Evolutionary conservation across 768 basidiomycete species (phyloP).

Genomic region (Trametes punicea): DNA sequence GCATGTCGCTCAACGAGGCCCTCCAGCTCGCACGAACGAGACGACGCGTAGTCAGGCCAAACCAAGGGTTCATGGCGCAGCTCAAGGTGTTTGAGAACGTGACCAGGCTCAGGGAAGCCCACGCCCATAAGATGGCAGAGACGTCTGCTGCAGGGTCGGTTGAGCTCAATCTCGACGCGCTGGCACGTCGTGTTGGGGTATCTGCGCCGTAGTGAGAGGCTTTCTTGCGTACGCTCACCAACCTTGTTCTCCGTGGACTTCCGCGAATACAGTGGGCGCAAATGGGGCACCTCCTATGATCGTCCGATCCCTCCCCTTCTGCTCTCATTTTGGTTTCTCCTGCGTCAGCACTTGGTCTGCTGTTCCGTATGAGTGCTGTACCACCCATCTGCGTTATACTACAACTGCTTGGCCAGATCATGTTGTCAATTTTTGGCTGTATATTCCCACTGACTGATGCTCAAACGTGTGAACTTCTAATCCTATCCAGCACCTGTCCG

Average conservation of each 20-base stretch:
- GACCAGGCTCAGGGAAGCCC: conserved; percentile 7
- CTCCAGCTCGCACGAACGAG: conserved; percentile 22
- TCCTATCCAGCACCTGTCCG: too few relatives aligned
- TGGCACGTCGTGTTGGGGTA: conserved; percentile 5
- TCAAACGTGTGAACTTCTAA: too few relatives aligned
- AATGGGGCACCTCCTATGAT: neutral
- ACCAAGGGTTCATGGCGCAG: conserved; percentile 33
- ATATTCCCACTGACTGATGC: too few relatives aligned
- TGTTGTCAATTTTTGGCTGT: too few relatives aligned
- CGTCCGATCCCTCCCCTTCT: too few relatives aligned
- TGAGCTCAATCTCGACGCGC: conserved; percentile 3
- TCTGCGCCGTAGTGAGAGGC: neutral
- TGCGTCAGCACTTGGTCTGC: too few relatives aligned
- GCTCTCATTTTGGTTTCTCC: too few relatives aligned
- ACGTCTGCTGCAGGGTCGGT: neutral
- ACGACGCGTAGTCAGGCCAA: conserved; percentile 30
- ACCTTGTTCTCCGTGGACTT: neutral
- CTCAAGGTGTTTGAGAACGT: conserved; percentile 24
- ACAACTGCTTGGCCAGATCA: too few relatives aligned
- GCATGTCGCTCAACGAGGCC: conserved; percentile 29
- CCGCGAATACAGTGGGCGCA: neutral
- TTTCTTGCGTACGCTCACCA: neutral
- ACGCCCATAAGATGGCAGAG: neutral
- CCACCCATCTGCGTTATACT: too few relatives aligned
- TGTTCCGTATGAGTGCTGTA: too few relatives aligned